Percentiles rank a stretch among this genome's conserved stretches.
Evolutionary conservation across 345 rosid genomes (phyloP).

Genomic region (Citropsis articulata): DNA sequence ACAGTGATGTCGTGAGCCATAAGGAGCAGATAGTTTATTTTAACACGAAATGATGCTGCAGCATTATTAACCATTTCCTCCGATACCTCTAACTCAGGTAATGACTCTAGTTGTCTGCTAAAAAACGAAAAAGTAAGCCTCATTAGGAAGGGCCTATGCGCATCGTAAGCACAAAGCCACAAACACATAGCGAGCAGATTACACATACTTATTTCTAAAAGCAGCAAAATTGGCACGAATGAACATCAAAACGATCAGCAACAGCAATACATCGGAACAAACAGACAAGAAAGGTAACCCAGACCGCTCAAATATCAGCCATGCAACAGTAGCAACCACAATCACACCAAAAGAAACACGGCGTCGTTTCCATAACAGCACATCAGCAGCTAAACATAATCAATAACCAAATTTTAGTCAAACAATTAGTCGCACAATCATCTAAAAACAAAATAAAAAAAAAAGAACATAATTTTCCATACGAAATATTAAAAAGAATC

Average conservation of each 20-base stretch:
- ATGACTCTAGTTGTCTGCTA: constrained; percentile 34
- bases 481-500: background rate
- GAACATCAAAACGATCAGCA: constrained; percentile 52
- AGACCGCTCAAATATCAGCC: constrained; percentile 75
- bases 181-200: background rate
- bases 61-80: constrained; percentile 62
- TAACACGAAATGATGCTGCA: constrained; percentile 59
- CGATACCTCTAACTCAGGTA: constrained; percentile 52
- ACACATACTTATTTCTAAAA: constrained; percentile 49
- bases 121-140: background rate
- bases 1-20: constrained; percentile 62
- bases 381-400: constrained; percentile 57
- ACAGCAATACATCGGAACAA: constrained; percentile 75
- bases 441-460: background rate
- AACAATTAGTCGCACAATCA: background rate
- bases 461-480: background rate
- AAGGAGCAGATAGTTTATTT: constrained; percentile 47
- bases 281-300: constrained; percentile 77
- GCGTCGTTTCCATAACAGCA: constrained; percentile 71
- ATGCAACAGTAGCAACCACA: constrained; percentile 76
- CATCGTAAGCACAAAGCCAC: background rate
- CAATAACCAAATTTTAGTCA: background rate
- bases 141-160: background rate
- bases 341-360: constrained; percentile 60
- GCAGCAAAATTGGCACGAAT: constrained; percentile 58